phyloP scores from a whole-genome alignment of 2,329 filamentous ascomycete genomes.

The Harringtonia lauricola region DNA sequence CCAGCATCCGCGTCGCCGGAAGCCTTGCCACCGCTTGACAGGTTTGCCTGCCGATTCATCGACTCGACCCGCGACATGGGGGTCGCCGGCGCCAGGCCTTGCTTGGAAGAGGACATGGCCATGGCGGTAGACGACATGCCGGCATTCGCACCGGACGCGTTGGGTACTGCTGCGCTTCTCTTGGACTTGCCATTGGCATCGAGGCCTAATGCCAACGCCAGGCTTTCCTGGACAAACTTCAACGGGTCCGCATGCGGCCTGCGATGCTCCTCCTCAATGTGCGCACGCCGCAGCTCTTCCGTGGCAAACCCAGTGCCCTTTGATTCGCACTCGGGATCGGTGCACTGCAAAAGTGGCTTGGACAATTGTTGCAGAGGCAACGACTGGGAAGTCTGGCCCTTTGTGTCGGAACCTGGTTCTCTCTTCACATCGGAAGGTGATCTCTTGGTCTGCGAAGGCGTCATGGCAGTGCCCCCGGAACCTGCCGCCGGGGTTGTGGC shows the following conservation, averaged over 20 bases:
- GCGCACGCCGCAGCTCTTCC: slow-evolving; percentile 40
- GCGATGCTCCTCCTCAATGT: slow-evolving; percentile 48
- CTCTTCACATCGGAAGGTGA: slow-evolving; percentile 34
- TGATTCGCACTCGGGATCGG: slow-evolving; percentile 43
- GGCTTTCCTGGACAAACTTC: slow-evolving; percentile 38
- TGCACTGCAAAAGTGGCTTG: slow-evolving; percentile 37
- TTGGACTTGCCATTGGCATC: slow-evolving; percentile 36
- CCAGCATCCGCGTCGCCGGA: slow-evolving; percentile 15
- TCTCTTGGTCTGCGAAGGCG: slow-evolving; percentile 33
- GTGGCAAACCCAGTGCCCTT: slow-evolving; percentile 37
- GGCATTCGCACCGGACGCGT: slow-evolving; percentile 11
- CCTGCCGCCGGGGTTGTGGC: slow-evolving; percentile 22
- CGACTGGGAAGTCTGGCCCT: slow-evolving; percentile 3
- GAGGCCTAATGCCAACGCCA: slow-evolving; percentile 38
- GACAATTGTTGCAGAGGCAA: slow-evolving; percentile 15
- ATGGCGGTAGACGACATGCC: slow-evolving; percentile 21
- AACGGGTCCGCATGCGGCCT: slow-evolving; percentile 43
- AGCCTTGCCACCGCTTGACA: slow-evolving; percentile 26
- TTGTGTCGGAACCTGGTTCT: slow-evolving; percentile 18
- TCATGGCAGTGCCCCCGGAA: slow-evolving; percentile 12
- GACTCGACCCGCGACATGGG: slow-evolving; percentile 40
- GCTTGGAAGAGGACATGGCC: slow-evolving; percentile 32
- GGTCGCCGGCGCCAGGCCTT: slow-evolving; percentile 31
- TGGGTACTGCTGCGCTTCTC: slow-evolving; percentile 18
- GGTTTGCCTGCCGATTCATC: slow-evolving; percentile 39